Conservation (phyloP, 441 rosid species). For the Aquilaria agallochum region DNA sequence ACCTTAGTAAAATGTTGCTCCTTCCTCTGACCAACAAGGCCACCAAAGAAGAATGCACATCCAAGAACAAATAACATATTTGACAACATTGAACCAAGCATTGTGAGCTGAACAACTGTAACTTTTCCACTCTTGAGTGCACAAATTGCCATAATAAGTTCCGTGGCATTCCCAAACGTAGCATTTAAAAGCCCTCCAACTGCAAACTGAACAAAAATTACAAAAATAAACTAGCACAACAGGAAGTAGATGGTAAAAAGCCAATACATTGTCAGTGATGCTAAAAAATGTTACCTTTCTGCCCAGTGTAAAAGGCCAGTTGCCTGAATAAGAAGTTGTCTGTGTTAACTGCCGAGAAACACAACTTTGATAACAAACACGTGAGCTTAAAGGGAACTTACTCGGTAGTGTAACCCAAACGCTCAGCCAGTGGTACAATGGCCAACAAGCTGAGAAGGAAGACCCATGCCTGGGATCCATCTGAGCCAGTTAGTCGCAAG, state of each 20-base stretch:
- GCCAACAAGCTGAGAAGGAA: conserved; percentile 63
- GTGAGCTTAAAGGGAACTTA: conserved; percentile 24
- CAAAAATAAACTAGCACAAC: not conserved
- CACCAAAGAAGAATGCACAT: conserved; percentile 86
- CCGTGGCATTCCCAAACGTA: conserved; percentile 93
- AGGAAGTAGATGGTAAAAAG: not conserved
- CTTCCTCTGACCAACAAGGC: conserved; percentile 52
- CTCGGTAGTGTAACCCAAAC: conserved; percentile 77
- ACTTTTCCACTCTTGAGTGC: conserved; percentile 79
- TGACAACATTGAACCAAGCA: conserved; percentile 83
- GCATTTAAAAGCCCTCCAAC: conserved; percentile 95
- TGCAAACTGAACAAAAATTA: conserved; percentile 24
- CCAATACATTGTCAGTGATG: not conserved
- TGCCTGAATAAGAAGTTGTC: conserved; percentile 42
- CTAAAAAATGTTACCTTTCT: conserved; percentile 34
- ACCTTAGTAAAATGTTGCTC: conserved; percentile 81
- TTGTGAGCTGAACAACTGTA: conserved; percentile 78
- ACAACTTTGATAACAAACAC: not conserved
- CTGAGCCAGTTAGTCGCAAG: not conserved
- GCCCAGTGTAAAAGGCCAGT: conserved; percentile 68
- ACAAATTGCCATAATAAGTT: conserved; percentile 72
- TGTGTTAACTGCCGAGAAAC: conserved; percentile 17
- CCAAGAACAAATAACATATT: conserved; percentile 93
- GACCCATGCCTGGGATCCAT: conserved; percentile 49
- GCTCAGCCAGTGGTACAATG: conserved; percentile 67